phyloP scores from a whole-genome alignment of 345 rosid genomes.

The Garcia nutans region DNA sequence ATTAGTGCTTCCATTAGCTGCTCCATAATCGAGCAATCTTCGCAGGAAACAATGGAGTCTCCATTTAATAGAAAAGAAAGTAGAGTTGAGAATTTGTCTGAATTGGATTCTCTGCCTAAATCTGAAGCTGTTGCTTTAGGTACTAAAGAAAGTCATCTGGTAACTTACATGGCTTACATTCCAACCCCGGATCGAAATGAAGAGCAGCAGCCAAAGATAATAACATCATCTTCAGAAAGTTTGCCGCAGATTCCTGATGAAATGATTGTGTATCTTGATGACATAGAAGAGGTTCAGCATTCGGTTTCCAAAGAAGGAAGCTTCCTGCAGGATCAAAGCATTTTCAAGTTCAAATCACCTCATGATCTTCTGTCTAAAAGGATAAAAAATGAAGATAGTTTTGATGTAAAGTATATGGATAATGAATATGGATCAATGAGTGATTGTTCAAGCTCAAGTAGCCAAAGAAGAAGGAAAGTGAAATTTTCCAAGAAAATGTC shows the following conservation, averaged over 20 bases:
- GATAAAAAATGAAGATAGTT: neutral
- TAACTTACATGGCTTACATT: neutral
- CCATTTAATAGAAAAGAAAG: neutral
- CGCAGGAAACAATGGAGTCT: slow-evolving; percentile 24
- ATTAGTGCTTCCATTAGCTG: slow-evolving; percentile 26
- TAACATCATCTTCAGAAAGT: slow-evolving; percentile 44
- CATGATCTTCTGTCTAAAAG: neutral
- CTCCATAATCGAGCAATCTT: slow-evolving; percentile 31
- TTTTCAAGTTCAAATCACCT: slow-evolving; percentile 55
- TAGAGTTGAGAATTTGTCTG: neutral
- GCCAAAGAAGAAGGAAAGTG: slow-evolving; percentile 18
- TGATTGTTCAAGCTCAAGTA: slow-evolving; percentile 27
- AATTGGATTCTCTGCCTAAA: slow-evolving; percentile 2
- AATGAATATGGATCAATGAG: slow-evolving; percentile 19
- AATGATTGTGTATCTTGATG: slow-evolving; percentile 48
- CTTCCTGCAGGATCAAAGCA: slow-evolving; percentile 44
- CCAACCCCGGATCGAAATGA: neutral
- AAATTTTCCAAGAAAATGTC: slow-evolving; percentile 25
- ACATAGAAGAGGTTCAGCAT: slow-evolving; percentile 49
- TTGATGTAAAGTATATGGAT: slow-evolving; percentile 14
- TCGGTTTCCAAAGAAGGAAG: slow-evolving; percentile 25
- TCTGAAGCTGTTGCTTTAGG: neutral
- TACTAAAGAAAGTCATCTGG: slow-evolving; percentile 18
- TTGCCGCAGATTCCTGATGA: slow-evolving; percentile 33
- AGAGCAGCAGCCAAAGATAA: slow-evolving; percentile 10